phyloP scores from a whole-genome alignment of 495 filamentous ascomycete genomes.

The Aspergillus panamensis region DNA sequence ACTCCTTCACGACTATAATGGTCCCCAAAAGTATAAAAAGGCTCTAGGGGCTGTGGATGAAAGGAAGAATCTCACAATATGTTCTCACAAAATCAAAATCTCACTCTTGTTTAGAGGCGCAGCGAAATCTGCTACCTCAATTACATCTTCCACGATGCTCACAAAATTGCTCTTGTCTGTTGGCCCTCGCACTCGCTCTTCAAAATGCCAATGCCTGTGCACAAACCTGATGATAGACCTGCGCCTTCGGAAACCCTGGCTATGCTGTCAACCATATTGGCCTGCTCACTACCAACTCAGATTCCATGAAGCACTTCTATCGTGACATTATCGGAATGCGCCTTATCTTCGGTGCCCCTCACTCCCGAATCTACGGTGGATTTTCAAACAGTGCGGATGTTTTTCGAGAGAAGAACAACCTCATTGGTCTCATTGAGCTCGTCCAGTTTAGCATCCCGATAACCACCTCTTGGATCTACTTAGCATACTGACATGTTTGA shows the following conservation, averaged over 20 bases:
- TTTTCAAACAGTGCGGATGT: conserved; percentile 10
- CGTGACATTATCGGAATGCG: conserved; percentile 9
- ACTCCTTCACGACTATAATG: neutral
- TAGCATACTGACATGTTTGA: conserved; percentile 8
- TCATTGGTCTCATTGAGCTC: conserved; percentile 9
- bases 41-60: neutral
- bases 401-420: conserved; percentile 9
- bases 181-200: neutral
- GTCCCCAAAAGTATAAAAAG: neutral
- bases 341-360: conserved; percentile 9
- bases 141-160: conserved; percentile 1
- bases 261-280: conserved; percentile 12
- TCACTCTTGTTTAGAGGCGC: too few relatives aligned
- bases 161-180: neutral
- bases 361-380: conserved; percentile 6
- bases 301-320: conserved; percentile 8
- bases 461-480: neutral
- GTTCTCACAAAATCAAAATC: too few relatives aligned
- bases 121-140: neutral
- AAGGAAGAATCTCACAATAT: too few relatives aligned
- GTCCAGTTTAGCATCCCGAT: conserved; percentile 8
- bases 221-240: conserved; percentile 2
- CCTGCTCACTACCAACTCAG: conserved; percentile 8
- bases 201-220: conserved; percentile 4
- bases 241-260: conserved; percentile 7